A percentile compares a stretch with the other conserved stretches of the same genome.
Conservation (phyloP, 345 rosid species). For the Citrus medica region DNA sequence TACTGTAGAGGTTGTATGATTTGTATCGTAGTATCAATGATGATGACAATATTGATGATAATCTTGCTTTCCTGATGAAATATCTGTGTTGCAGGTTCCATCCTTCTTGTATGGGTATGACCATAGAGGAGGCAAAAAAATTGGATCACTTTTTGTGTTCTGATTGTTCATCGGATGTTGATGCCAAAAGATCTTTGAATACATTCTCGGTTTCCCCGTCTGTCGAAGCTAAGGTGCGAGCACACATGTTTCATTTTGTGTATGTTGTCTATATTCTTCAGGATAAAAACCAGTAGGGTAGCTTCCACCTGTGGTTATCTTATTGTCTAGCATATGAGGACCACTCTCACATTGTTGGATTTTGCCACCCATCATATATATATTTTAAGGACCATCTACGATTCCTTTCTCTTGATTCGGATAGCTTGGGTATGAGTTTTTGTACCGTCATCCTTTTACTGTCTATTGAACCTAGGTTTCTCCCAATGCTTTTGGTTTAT, state of each 20-base stretch:
- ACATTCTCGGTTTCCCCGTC: conserved; percentile 46
- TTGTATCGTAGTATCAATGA: neutral
- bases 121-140: conserved; percentile 76
- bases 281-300: neutral
- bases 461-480: neutral
- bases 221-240: conserved; percentile 55
- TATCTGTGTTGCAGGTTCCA: conserved; percentile 57
- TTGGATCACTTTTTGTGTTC: conserved; percentile 75
- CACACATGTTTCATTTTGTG: neutral
- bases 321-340: neutral
- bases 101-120: conserved; percentile 84
- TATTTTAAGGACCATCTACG: too few relatives aligned
- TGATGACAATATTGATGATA: neutral
- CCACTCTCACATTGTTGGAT: neutral
- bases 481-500: neutral
- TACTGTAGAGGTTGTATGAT: neutral
- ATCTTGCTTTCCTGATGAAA: conserved; percentile 12
- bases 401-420: neutral
- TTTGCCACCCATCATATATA: neutral
- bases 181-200: conserved; percentile 53
- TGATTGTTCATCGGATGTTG: conserved; percentile 65
- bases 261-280: neutral
- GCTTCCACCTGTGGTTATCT: neutral
- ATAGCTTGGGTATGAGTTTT: neutral
- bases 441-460: neutral